These are phyloP conservation scores for Trichoderma sp. DNA, from an alignment of 2,329 filamentous ascomycete species.

Conservation along the genomic window DNA sequence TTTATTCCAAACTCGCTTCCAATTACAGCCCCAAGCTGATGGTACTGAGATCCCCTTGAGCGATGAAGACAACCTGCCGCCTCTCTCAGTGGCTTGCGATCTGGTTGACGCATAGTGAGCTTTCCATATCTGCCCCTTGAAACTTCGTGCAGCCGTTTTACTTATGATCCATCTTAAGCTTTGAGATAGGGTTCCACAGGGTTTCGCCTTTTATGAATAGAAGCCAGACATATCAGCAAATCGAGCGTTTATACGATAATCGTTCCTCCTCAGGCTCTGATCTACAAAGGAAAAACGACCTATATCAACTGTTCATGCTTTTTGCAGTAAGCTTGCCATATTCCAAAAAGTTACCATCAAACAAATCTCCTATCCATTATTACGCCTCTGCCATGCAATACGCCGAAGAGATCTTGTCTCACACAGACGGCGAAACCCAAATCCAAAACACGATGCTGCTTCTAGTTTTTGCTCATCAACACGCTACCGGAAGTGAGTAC, in stretches of 20 bases:
- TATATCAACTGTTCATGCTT: constrained; percentile 14
- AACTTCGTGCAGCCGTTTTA: background rate
- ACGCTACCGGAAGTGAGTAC: constrained; percentile 12
- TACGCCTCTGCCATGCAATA: constrained; percentile 16
- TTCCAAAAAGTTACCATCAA: background rate
- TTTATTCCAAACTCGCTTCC: background rate
- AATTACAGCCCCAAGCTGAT: constrained; percentile 8
- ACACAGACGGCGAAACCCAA: constrained; percentile 8
- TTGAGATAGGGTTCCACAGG: constrained; percentile 12
- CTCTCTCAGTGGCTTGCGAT: constrained; percentile 12
- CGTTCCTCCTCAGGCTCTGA: background rate
- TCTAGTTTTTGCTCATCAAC: constrained; percentile 12
- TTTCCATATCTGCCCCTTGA: background rate
- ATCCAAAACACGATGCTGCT: constrained; percentile 17
- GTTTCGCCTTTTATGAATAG: constrained; percentile 20
- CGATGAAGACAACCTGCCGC: background rate
- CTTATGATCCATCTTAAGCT: background rate
- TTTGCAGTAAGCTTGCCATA: constrained; percentile 7
- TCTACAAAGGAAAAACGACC: constrained; percentile 4
- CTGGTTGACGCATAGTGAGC: constrained; percentile 12
- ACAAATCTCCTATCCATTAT: constrained; percentile 6
- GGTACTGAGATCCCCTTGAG: background rate
- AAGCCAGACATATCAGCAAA: constrained; percentile 15
- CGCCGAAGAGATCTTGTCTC: constrained; percentile 3
- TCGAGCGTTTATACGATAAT: constrained; percentile 10